Percentiles rank a stretch among this genome's conserved stretches.
phyloP scores from a whole-genome alignment of 1,284 basidiomycete species.

The Ceratobasidium sp. region DNA sequence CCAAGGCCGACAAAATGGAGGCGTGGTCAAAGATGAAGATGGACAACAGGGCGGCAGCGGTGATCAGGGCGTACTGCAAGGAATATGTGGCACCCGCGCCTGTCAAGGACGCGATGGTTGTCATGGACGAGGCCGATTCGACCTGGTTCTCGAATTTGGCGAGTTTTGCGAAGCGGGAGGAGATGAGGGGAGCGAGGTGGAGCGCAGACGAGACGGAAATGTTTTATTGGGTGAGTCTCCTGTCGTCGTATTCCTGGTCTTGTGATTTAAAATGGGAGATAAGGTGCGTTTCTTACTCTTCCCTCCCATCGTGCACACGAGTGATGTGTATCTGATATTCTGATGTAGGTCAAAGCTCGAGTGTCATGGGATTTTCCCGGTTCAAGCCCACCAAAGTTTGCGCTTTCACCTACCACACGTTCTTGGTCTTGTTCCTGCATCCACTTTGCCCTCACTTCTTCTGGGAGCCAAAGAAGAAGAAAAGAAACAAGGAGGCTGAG shows the following conservation, averaged over 20 bases:
- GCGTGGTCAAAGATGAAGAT: neutral
- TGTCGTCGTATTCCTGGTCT: no score
- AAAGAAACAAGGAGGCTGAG: slow-evolving; percentile 49
- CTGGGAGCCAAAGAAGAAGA: slow-evolving; percentile 29
- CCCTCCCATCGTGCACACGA: neutral
- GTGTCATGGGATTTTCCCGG: slow-evolving; percentile 84
- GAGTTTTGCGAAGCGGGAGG: slow-evolving; percentile 54
- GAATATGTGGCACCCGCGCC: neutral
- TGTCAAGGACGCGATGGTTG: slow-evolving; percentile 55
- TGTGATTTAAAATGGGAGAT: slow-evolving; percentile 87
- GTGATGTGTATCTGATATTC: neutral
- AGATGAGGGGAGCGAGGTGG: slow-evolving; percentile 53
- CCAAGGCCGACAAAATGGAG: neutral
- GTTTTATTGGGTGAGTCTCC: slow-evolving; percentile 54
- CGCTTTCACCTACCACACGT: slow-evolving; percentile 83
- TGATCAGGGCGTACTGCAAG: neutral
- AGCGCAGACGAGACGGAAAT: slow-evolving; percentile 55
- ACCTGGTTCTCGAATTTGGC: slow-evolving; percentile 56
- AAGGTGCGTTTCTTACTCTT: slow-evolving; percentile 63
- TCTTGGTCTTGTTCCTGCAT: slow-evolving; percentile 61
- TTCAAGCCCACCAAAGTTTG: slow-evolving; percentile 80
- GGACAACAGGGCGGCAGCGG: neutral
- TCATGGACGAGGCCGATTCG: slow-evolving; percentile 55
- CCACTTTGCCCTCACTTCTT: slow-evolving; percentile 6
- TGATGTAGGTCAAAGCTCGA: slow-evolving; percentile 75